Percentiles rank a stretch among this genome's conserved stretches.
Evolutionary conservation across 1,139 yeast genomes (phyloP).

Genomic region (Yamadazyma trypodendri): DNA sequence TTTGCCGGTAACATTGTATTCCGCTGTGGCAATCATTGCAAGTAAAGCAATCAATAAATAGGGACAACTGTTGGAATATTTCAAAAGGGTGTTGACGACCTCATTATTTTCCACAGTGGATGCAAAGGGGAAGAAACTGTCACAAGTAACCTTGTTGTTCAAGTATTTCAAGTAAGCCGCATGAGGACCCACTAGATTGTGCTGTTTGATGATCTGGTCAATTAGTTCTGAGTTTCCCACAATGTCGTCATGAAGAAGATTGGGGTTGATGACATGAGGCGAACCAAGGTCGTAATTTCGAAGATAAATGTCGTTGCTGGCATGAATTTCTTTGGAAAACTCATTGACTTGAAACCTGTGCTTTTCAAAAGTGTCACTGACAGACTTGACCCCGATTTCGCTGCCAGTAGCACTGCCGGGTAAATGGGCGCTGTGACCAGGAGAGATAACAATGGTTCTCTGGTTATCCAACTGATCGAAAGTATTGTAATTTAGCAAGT

Average conservation of each 20-base stretch:
- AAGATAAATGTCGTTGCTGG: conserved; percentile 10
- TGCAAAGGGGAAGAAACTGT: conserved; percentile 40
- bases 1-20: conserved; percentile 33
- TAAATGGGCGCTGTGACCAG: neutral
- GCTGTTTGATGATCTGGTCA: conserved; percentile 23
- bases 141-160: conserved; percentile 28
- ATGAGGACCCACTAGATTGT: conserved; percentile 30
- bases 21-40: conserved; percentile 40
- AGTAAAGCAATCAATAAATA: conserved; percentile 35
- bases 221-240: conserved; percentile 22
- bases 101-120: conserved; percentile 34
- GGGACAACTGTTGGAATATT: conserved; percentile 35
- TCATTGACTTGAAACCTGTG: conserved; percentile 19
- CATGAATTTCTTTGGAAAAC: conserved; percentile 15
- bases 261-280: conserved; percentile 10
- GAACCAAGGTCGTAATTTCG: conserved; percentile 10
- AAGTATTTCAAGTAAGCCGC: conserved; percentile 29
- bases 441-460: neutral
- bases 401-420: conserved; percentile 3
- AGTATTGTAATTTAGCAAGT: conserved; percentile 11
- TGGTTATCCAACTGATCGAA: conserved; percentile 1
- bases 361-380: conserved; percentile 15
- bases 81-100: conserved; percentile 31
- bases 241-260: conserved; percentile 4
- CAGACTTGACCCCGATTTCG: conserved; percentile 5